phyloP scores from a whole-genome alignment of 768 basidiomycete species.

The Xerocomellus amylosporus region DNA sequence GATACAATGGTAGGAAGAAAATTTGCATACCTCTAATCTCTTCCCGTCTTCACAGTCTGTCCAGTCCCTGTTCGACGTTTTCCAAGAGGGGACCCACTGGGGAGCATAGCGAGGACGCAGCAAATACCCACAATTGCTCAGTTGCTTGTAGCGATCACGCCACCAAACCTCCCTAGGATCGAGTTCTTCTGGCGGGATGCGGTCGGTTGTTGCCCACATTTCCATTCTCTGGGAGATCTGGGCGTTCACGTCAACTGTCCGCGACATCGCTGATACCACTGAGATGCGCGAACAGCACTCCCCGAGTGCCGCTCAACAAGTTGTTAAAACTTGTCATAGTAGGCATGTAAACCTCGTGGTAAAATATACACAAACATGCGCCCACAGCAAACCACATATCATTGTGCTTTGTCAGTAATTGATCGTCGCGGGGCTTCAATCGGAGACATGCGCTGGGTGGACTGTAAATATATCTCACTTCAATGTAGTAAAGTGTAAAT shows the following conservation, averaged over 20 bases:
- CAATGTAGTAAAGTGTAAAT: not conserved
- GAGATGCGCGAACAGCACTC: not conserved
- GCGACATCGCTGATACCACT: not conserved
- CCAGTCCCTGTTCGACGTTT: not conserved
- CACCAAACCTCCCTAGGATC: slow-evolving; percentile 11
- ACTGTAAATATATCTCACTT: not conserved
- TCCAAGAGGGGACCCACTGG: slow-evolving; percentile 14
- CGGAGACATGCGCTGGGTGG: slow-evolving; percentile 6
- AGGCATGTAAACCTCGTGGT: not conserved
- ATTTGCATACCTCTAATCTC: not conserved
- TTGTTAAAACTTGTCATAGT: not conserved
- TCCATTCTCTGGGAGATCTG: not conserved
- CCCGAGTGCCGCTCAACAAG: not conserved
- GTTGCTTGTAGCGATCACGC: not conserved
- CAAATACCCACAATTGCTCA: slow-evolving; percentile 4
- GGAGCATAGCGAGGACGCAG: slow-evolving; percentile 16
- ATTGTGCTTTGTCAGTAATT: too few species aligned
- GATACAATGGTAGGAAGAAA: not conserved
- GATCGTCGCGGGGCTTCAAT: not conserved
- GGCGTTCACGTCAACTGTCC: not conserved
- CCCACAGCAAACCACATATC: not conserved
- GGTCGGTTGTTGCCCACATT: not conserved
- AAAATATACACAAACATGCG: slow-evolving; percentile 14
- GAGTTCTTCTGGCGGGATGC: slow-evolving; percentile 1
- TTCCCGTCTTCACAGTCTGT: not conserved